Conservation (phyloP, 495 filamentous ascomycete species). For the Thozetella sp. region DNA sequence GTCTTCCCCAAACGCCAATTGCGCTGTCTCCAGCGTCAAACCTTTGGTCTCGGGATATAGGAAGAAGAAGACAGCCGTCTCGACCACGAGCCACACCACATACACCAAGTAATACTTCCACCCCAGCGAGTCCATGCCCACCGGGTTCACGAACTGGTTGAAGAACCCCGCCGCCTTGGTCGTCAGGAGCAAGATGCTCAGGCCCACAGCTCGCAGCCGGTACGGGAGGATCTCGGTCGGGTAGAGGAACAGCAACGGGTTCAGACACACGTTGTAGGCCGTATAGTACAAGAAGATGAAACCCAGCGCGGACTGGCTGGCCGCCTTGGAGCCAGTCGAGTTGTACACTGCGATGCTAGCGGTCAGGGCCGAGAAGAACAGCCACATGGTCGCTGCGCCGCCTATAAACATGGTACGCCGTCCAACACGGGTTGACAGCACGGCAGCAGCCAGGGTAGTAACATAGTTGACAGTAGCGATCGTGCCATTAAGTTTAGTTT, state of each 20-base stretch:
- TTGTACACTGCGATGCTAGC: conserved; percentile 22
- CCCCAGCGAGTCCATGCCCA: conserved; percentile 51
- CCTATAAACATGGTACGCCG: neutral
- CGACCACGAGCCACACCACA: conserved; percentile 28
- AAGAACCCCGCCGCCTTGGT: conserved; percentile 41
- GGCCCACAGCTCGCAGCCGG: conserved; percentile 38
- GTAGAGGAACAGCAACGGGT: neutral
- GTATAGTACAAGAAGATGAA: conserved; percentile 60
- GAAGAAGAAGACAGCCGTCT: conserved; percentile 31
- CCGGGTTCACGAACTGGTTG: conserved; percentile 59
- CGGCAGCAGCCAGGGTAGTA: conserved; percentile 39
- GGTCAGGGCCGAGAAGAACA: neutral
- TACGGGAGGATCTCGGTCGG: conserved; percentile 45
- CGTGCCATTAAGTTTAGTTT: conserved; percentile 6
- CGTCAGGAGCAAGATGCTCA: conserved; percentile 9
- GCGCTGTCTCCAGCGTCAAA: conserved; percentile 29
- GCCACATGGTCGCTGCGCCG: neutral
- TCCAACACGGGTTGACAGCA: neutral
- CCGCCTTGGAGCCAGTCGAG: conserved; percentile 30
- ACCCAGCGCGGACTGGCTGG: conserved; percentile 40
- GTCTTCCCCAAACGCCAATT: conserved; percentile 29
- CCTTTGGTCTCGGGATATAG: conserved; percentile 30
- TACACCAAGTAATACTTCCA: conserved; percentile 51
- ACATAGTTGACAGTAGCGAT: conserved; percentile 1
- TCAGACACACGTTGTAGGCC: conserved; percentile 55